Evolutionary conservation across 225 moss, liverwort and hornwort genomes (phyloP).

Genomic region (Polytrichum commune): DNA sequence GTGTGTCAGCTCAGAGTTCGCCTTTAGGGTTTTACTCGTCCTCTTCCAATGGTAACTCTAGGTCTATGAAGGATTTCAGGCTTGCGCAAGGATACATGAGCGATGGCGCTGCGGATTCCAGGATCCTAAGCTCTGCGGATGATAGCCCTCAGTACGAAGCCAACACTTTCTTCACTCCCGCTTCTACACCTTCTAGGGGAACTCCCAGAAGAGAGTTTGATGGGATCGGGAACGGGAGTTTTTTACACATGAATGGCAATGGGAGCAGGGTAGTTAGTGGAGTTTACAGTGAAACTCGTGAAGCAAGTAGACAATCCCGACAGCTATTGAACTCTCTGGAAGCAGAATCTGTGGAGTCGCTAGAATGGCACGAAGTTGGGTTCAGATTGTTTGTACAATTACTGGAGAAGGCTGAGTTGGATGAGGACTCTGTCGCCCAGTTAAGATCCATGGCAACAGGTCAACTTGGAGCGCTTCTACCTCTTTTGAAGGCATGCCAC

Average conservation of each 20-base stretch:
- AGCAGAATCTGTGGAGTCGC: slow-evolving; percentile 36
- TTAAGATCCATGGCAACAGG: slow-evolving; percentile 45
- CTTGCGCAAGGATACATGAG: slow-evolving; percentile 38
- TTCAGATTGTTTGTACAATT: slow-evolving; percentile 58
- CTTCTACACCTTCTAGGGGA: slow-evolving; percentile 26
- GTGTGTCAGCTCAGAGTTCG: slow-evolving; percentile 30
- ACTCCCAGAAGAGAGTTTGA: slow-evolving; percentile 20
- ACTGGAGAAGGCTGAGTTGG: slow-evolving; percentile 44
- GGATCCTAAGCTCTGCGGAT: slow-evolving; percentile 27
- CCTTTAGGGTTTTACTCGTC: slow-evolving; percentile 30
- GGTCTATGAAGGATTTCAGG: slow-evolving; percentile 36
- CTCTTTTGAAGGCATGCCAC: slow-evolving; percentile 69
- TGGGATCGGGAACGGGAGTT: slow-evolving; percentile 13
- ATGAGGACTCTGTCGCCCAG: slow-evolving; percentile 44
- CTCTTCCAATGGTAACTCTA: slow-evolving; percentile 35
- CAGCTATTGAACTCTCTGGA: slow-evolving; percentile 41
- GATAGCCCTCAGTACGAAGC: slow-evolving; percentile 26
- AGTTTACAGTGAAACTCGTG: slow-evolving; percentile 28
- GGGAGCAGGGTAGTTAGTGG: slow-evolving; percentile 25
- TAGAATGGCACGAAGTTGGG: slow-evolving; percentile 71
- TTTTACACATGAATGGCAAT: slow-evolving; percentile 26
- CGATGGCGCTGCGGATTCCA: slow-evolving; percentile 31
- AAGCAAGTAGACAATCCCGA: slow-evolving; percentile 43
- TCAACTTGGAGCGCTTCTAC: slow-evolving; percentile 68
- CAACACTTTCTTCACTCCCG: slow-evolving; percentile 38